Evolutionary conservation across 257 asterid genomes (phyloP).

Genomic region (Scutellaria baicalensis): DNA sequence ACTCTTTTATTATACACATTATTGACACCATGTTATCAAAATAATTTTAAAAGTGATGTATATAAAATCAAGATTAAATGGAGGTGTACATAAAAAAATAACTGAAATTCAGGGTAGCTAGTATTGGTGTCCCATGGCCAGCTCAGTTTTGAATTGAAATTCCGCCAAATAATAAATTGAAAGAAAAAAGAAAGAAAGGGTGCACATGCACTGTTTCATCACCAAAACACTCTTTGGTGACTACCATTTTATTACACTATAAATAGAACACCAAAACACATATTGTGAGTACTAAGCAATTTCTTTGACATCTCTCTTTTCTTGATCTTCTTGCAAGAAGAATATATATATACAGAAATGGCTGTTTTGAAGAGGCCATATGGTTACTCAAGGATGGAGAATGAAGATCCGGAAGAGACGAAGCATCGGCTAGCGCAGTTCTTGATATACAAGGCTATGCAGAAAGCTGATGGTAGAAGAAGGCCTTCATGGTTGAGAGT

Average conservation of each 20-base stretch:
- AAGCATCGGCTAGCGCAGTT: constrained; percentile 58
- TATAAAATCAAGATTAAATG: too few species aligned
- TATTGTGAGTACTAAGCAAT: background rate
- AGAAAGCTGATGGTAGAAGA: constrained; percentile 40
- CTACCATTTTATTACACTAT: constrained; percentile 21
- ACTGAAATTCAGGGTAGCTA: background rate
- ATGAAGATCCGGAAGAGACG: constrained; percentile 56
- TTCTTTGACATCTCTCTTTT: background rate
- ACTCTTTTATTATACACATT: constrained; percentile 8
- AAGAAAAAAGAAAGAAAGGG: background rate
- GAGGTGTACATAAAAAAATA: background rate
- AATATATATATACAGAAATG: constrained; percentile 34
- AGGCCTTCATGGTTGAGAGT: constrained; percentile 61
- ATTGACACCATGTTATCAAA: constrained; percentile 17
- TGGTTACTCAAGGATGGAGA: constrained; percentile 49
- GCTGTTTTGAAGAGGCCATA: constrained; percentile 20
- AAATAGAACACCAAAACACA: constrained; percentile 28
- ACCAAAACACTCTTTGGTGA: constrained; percentile 6
- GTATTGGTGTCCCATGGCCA: constrained; percentile 9
- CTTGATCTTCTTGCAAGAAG: background rate
- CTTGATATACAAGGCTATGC: constrained; percentile 65
- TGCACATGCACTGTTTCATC: constrained; percentile 47
- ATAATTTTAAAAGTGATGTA: background rate
- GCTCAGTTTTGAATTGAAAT: constrained; percentile 13
- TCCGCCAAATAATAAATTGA: background rate